Evolutionary conservation across 208 protist genomes (phyloP), one percentile per base, ranked within the genome.

Genomic region (Trypanosoma mega): DNA sequence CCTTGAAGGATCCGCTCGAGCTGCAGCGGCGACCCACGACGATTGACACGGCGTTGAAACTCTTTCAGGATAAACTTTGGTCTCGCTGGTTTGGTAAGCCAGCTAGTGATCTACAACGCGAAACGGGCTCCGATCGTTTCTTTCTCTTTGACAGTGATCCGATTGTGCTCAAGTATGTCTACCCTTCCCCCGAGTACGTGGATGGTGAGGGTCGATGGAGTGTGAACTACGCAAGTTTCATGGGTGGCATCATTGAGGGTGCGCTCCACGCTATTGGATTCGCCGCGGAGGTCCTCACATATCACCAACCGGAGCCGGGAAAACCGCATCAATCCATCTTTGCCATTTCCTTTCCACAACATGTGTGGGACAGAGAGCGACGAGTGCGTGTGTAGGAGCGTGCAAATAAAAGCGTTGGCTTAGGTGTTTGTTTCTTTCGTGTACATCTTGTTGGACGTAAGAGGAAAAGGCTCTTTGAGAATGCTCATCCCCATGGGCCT

Each of bases 141-240:
- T 94, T 90, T 64, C 56, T 94, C 16, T 68, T 85, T 45, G 87
- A 94, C 63, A 87, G 72, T 41, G 82, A 91, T 44, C 87, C 87
- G 0, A 49, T 92, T 29, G 82, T 94, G 7, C 66, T 94, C 12
- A 68, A 63, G 43, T 73, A 84, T 48, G 75, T 91, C 1, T 66
- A 85, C 47, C 80, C 84, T 0, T 87, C 84, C 0, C 84, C 87
- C 0, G 87, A 94, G 65, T 94, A 90, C 71, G 48, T 90, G 8
- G 84, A 90, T 55, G 52, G 58, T 21, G 84, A 87, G 53, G 82
- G 84, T 3, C 74, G 70, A 6, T 94, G 87, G 82, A 90, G 66
- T 45, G 76, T 94, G 36, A 90, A 90, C 58, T 94, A 94, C 52
- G 87, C 84, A 11, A 82, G 80, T 68, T 94, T 92, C 49, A 78